These are phyloP conservation scores for Rhododendron simsii DNA, from an alignment of 148 eudicot species.

Conservation along the genomic window DNA sequence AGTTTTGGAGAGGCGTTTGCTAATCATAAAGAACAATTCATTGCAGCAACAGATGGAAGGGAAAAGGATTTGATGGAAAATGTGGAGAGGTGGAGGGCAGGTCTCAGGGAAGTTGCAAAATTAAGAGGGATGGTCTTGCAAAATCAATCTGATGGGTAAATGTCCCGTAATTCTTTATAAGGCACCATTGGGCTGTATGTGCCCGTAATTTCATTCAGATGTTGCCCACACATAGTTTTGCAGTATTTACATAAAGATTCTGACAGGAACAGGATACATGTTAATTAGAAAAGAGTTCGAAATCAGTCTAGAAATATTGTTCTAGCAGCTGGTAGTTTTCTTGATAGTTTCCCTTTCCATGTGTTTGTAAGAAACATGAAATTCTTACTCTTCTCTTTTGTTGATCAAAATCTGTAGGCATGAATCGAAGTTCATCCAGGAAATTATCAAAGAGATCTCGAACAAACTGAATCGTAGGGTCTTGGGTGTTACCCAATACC, in stretches of 20 bases:
- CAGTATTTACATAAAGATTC: background rate
- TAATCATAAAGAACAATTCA: background rate
- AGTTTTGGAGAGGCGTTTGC: slow-evolving; percentile 13
- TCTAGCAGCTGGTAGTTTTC: background rate
- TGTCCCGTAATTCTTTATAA: background rate
- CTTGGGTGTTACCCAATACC: background rate
- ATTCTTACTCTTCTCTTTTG: background rate
- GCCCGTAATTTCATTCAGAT: background rate
- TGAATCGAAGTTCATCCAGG: slow-evolving; percentile 8
- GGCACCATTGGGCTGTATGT: background rate
- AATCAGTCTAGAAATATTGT: background rate
- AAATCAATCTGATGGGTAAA: slow-evolving; percentile 13
- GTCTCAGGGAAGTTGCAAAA: slow-evolving; percentile 9
- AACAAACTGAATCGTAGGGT: background rate
- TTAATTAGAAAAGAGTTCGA: too few species aligned
- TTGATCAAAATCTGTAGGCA: background rate
- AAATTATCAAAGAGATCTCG: background rate
- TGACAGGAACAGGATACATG: background rate
- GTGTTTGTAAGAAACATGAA: background rate
- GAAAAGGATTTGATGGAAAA: slow-evolving; percentile 5
- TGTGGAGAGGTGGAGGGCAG: slow-evolving; percentile 6
- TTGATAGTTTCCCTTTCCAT: background rate
- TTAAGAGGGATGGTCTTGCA: slow-evolving; percentile 10
- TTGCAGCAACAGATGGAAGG: background rate
- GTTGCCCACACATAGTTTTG: background rate